These are phyloP conservation scores for Aspergillus amoenus DNA, from an alignment of 2,329 filamentous ascomycete species.

Conservation along the genomic window DNA sequence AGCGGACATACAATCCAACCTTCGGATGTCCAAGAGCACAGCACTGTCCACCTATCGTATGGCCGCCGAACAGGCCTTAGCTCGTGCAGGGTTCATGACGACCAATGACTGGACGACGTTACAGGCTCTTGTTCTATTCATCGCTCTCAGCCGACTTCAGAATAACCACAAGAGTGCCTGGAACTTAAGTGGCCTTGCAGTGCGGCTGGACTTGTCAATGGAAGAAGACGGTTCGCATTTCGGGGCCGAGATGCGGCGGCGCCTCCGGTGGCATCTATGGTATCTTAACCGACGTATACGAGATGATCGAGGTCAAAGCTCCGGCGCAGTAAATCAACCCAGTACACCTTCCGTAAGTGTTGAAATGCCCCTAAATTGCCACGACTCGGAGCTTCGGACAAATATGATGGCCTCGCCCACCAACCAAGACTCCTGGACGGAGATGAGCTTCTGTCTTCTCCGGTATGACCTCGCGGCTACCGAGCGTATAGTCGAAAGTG, in stretches of 20 bases:
- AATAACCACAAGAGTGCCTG: conserved; percentile 23
- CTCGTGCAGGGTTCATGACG: conserved; percentile 57
- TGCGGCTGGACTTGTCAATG: conserved; percentile 42
- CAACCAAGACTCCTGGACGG: conserved; percentile 47
- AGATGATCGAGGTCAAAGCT: conserved; percentile 39
- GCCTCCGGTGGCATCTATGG: conserved; percentile 26
- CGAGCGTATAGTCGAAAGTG: conserved; percentile 17
- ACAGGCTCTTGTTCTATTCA: conserved; percentile 58
- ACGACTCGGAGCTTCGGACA: conserved; percentile 44
- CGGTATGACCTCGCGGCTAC: conserved; percentile 48
- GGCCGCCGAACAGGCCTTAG: conserved; percentile 57
- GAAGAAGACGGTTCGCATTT: conserved; percentile 34
- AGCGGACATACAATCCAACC: conserved; percentile 34
- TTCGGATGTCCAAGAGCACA: conserved; percentile 27
- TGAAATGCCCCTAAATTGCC: conserved; percentile 43
- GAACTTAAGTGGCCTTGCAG: conserved; percentile 28
- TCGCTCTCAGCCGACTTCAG: conserved; percentile 44
- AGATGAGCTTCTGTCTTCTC: conserved; percentile 46
- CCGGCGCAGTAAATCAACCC: conserved; percentile 8
- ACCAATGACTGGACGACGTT: conserved; percentile 58
- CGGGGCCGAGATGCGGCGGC: conserved; percentile 43
- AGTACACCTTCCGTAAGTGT: conserved; percentile 31
- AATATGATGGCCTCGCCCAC: conserved; percentile 43
- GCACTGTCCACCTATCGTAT: conserved; percentile 56
- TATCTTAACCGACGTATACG: conserved; percentile 41